phyloP scores from a whole-genome alignment of 306 rosid species.

The Benincasa hispida region DNA sequence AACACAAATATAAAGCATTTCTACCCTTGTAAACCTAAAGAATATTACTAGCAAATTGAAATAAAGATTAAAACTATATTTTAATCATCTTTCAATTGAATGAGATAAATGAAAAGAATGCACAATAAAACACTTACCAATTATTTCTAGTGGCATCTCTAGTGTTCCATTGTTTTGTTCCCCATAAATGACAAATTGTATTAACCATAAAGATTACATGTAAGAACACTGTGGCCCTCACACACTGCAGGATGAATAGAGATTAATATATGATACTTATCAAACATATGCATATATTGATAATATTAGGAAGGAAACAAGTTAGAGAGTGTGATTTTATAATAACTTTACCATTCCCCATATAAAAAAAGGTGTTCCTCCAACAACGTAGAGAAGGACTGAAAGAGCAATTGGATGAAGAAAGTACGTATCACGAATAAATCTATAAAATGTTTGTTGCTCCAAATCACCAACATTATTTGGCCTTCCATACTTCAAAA shows the following conservation, averaged over 20 bases:
- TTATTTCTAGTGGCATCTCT: neutral
- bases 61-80: too few species aligned
- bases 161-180: neutral
- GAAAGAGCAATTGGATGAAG: neutral
- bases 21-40: too few species aligned
- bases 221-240: accelerated
- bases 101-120: too few species aligned
- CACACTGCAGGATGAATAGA: neutral
- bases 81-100: too few species aligned
- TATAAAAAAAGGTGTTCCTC: neutral
- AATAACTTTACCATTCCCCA: neutral
- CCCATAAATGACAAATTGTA: neutral
- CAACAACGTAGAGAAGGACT: neutral
- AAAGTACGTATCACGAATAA: neutral
- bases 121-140: neutral
- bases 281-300: too few species aligned
- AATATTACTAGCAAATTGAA: too few species aligned
- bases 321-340: neutral
- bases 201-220: too few species aligned
- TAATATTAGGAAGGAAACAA: too few species aligned
- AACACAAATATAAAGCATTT: too few species aligned
- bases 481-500: too few species aligned
- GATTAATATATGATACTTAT: too few species aligned
- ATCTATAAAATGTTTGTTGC: neutral
- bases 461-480: neutral